These are phyloP conservation scores for Oenanthe sinensis DNA, from an alignment of 129 eudicot genomes.

Conservation along the genomic window DNA sequence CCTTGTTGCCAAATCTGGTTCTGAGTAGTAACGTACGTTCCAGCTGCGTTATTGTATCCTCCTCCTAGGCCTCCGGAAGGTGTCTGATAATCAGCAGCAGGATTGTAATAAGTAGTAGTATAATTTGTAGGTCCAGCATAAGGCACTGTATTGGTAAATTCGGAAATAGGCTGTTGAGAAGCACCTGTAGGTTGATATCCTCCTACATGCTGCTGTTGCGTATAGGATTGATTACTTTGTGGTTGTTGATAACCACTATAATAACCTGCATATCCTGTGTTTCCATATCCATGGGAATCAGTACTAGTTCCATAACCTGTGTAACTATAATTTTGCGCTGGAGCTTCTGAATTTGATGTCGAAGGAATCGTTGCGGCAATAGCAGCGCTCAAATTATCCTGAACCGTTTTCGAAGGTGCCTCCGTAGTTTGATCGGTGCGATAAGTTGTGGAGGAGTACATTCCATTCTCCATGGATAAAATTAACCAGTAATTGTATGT, in stretches of 20 bases:
- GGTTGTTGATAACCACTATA: slow-evolving; percentile 74
- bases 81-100: slow-evolving; percentile 99
- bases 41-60: slow-evolving; percentile 38
- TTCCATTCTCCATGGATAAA: slow-evolving; percentile 36
- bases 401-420: slow-evolving; percentile 24
- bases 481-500: slow-evolving; percentile 2
- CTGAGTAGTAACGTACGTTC: slow-evolving; percentile 28
- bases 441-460: slow-evolving; percentile 29
- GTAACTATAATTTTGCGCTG: slow-evolving; percentile 49
- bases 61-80: slow-evolving; percentile 29
- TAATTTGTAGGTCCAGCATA: slow-evolving; percentile 94
- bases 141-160: slow-evolving; percentile 99
- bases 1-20: slow-evolving; percentile 76
- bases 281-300: slow-evolving; percentile 73
- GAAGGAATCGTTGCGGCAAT: slow-evolving; percentile 28
- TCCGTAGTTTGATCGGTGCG: slow-evolving; percentile 52
- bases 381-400: slow-evolving; percentile 33
- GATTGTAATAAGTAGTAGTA: slow-evolving; percentile 99
- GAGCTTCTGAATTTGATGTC: slow-evolving; percentile 47
- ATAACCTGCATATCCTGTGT: slow-evolving; percentile 60
- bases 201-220: slow-evolving; percentile 48
- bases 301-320: slow-evolving; percentile 43
- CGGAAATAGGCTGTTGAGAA: slow-evolving; percentile 99
- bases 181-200: slow-evolving; percentile 98
- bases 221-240: slow-evolving; percentile 37